Percentiles rank a stretch among this genome's conserved stretches.
Conservation (phyloP, 2,329 filamentous ascomycete species). For the Trichoderma aggressivum region DNA sequence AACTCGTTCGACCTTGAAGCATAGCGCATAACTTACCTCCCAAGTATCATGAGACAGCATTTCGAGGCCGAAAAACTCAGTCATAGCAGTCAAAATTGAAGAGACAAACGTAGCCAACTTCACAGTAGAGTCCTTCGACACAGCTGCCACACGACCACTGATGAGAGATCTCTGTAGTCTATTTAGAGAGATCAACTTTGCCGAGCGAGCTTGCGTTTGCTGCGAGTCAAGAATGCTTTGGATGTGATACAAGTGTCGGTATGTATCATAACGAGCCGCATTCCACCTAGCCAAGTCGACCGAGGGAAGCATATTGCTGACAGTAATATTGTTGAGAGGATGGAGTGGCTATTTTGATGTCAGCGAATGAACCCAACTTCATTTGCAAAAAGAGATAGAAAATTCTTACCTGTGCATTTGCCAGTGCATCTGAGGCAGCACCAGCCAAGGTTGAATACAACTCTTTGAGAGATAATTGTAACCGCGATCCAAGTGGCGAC, state of each 20-base stretch:
- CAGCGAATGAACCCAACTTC: neutral
- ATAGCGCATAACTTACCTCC: conserved; percentile 28
- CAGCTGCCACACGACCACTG: conserved; percentile 50
- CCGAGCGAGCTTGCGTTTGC: conserved; percentile 40
- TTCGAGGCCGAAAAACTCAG: conserved; percentile 41
- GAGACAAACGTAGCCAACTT: conserved; percentile 50
- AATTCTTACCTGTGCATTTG: conserved; percentile 43
- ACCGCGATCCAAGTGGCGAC: conserved; percentile 30
- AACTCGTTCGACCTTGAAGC: conserved; percentile 11
- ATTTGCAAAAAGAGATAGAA: neutral
- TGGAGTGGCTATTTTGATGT: conserved; percentile 49
- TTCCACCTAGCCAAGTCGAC: conserved; percentile 45
- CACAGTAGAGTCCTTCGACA: conserved; percentile 60
- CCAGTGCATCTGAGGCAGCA: conserved; percentile 29
- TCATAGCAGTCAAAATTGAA: conserved; percentile 40
- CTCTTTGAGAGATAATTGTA: conserved; percentile 33
- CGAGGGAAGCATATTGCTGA: conserved; percentile 45
- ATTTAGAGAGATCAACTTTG: conserved; percentile 53
- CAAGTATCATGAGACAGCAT: conserved; percentile 29
- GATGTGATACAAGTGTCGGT: conserved; percentile 42
- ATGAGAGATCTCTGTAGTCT: conserved; percentile 59
- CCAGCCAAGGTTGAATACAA: conserved; percentile 36
- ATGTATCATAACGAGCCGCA: conserved; percentile 50
- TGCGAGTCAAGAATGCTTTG: conserved; percentile 42
- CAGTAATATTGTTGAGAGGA: conserved; percentile 54